Evolutionary conservation across 176 grass and related monocot genomes (phyloP).

Genomic region (Juncus effusus): DNA sequence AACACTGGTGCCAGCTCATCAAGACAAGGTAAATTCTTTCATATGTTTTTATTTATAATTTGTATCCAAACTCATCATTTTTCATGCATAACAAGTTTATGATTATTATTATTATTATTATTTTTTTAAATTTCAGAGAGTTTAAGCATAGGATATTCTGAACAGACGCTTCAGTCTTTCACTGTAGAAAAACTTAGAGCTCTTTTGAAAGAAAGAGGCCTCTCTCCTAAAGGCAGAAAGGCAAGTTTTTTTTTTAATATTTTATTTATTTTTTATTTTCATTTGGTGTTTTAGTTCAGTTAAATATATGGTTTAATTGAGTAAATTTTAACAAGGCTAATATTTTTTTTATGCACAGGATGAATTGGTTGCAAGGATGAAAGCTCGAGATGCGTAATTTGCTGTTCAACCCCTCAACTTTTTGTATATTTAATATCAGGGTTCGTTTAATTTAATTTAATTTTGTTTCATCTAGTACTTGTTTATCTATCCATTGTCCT

Average conservation of each 20-base stretch:
- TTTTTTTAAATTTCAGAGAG: constrained; percentile 16
- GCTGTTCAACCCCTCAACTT: not conserved
- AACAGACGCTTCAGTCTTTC: constrained; percentile 61
- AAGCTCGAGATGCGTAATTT: not conserved
- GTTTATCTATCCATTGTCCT: not conserved
- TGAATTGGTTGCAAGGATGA: constrained; percentile 23
- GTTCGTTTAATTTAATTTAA: too few relatives aligned
- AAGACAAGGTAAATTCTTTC: constrained; percentile 43
- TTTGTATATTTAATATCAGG: constrained; percentile 10
- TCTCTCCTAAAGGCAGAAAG: constrained; percentile 80
- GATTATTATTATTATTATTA: not conserved
- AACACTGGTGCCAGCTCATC: constrained; percentile 47
- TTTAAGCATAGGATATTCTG: constrained; percentile 51
- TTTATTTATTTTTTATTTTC: not conserved
- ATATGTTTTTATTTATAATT: not conserved
- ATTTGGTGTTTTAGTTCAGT: not conserved
- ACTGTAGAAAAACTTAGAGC: constrained; percentile 71
- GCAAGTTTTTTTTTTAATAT: constrained; percentile 29
- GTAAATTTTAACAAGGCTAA: not conserved
- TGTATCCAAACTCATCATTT: not conserved
- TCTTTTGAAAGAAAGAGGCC: constrained; percentile 74
- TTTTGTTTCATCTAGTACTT: constrained; percentile 11
- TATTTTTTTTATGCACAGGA: constrained; percentile 4
- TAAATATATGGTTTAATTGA: not conserved
- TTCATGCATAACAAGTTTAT: not conserved